Evolutionary conservation across 192 early-diverging fungal genomes (phyloP).

Genomic region (Entomortierella chlamydospora): DNA sequence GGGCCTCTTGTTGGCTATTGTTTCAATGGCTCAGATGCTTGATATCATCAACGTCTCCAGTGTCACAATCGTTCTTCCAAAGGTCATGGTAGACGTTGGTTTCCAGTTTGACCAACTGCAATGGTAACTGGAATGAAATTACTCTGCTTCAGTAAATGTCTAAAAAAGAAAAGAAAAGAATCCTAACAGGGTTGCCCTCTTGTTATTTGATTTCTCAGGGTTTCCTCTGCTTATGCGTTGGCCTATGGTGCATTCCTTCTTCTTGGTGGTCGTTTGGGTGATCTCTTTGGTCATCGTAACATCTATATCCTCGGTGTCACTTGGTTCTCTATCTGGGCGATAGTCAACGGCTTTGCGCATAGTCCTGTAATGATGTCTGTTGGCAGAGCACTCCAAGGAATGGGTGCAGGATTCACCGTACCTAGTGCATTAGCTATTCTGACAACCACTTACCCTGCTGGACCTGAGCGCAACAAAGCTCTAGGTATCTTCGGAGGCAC

Average conservation of each 20-base stretch:
- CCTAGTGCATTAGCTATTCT: slow-evolving; percentile 53
- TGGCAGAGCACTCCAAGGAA: slow-evolving; percentile 47
- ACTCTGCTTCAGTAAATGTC: too few relatives aligned
- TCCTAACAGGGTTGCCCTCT: too few relatives aligned
- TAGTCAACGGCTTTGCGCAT: slow-evolving; percentile 41
- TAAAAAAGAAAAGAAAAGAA: too few relatives aligned
- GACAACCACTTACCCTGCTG: slow-evolving; percentile 40
- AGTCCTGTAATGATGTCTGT: slow-evolving; percentile 35
- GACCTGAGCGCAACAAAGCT: slow-evolving; percentile 35
- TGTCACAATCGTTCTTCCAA: slow-evolving; percentile 24
- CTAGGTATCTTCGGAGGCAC: slow-evolving; percentile 44
- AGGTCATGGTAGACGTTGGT: slow-evolving; percentile 15
- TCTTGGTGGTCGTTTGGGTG: slow-evolving; percentile 46
- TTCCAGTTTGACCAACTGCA: slow-evolving; percentile 27
- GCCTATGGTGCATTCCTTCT: slow-evolving; percentile 52
- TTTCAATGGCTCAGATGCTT: slow-evolving; percentile 43
- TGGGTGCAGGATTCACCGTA: slow-evolving; percentile 50
- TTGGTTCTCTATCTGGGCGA: slow-evolving; percentile 39
- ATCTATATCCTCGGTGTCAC: slow-evolving; percentile 40
- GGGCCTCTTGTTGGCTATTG: slow-evolving; percentile 22
- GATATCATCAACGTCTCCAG: slow-evolving; percentile 28
- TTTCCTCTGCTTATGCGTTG: slow-evolving; percentile 42
- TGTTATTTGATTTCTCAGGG: too few relatives aligned
- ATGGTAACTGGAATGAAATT: too few relatives aligned
- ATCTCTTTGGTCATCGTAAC: slow-evolving; percentile 48